Percentiles rank a stretch among this genome's conserved stretches.
Conservation (phyloP, 345 rosid species). For the Carallia brachiata region DNA sequence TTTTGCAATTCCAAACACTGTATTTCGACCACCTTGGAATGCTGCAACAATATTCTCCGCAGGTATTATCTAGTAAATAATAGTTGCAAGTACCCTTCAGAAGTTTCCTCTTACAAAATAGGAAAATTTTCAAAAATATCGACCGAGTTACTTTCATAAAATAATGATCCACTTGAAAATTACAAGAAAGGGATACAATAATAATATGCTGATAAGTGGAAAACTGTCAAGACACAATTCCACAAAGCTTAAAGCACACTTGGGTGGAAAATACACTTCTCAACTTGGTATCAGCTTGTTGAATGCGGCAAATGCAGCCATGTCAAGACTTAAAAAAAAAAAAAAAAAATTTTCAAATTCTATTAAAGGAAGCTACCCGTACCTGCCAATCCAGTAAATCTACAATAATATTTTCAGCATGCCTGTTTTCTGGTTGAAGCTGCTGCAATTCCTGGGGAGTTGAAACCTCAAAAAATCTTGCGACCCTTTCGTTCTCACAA, state of each 20-base stretch:
- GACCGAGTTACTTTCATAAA: neutral
- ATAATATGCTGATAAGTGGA: neutral
- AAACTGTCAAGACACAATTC: neutral
- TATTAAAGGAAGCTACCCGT: neutral
- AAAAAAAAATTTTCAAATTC: neutral
- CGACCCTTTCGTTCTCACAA: constrained; percentile 41
- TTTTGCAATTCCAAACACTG: constrained; percentile 68
- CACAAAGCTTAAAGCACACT: neutral
- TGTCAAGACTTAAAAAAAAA: neutral
- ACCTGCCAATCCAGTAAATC: constrained; percentile 86
- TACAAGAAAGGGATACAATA: neutral
- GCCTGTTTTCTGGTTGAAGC: constrained; percentile 49
- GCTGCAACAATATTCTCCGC: constrained; percentile 87
- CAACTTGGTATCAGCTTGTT: neutral
- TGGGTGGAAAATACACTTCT: neutral
- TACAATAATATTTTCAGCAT: constrained; percentile 48
- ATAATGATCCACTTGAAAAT: too few relatives aligned
- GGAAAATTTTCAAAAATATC: neutral
- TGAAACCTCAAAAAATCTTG: constrained; percentile 51
- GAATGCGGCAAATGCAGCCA: neutral
- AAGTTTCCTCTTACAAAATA: neutral
- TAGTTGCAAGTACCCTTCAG: neutral
- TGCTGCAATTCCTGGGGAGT: constrained; percentile 56
- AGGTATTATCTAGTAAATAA: constrained; percentile 57
- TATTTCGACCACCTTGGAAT: constrained; percentile 71